These are phyloP conservation scores for Vigna trinervia DNA, from an alignment of 306 rosid genomes.

Conservation along the genomic window DNA sequence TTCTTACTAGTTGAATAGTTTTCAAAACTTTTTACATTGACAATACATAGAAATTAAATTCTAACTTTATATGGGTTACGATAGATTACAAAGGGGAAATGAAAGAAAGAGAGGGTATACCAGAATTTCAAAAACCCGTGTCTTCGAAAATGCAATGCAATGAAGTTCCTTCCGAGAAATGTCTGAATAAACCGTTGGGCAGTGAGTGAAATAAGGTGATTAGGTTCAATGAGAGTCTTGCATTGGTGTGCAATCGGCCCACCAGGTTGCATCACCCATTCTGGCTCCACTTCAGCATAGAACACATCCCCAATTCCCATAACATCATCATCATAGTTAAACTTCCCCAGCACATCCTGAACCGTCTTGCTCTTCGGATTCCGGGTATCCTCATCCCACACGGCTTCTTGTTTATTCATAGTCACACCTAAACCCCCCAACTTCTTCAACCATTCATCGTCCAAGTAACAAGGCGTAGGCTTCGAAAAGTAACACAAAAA, in stretches of 20 bases:
- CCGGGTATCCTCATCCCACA: conserved; percentile 73
- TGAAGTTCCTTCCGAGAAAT: conserved; percentile 80
- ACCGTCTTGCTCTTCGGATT: conserved; percentile 71
- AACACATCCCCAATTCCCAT: conserved; percentile 94
- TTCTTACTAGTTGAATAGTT: neutral
- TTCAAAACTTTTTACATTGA: neutral
- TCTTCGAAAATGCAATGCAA: conserved; percentile 90
- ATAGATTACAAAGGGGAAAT: conserved; percentile 2
- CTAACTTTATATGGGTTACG: neutral
- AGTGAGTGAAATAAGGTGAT: conserved; percentile 74
- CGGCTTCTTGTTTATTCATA: conserved; percentile 62
- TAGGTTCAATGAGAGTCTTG: conserved; percentile 86
- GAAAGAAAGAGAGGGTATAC: conserved; percentile 51
- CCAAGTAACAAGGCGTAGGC: conserved; percentile 81
- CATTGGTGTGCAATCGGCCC: conserved; percentile 93
- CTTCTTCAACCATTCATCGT: conserved; percentile 73
- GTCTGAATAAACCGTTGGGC: conserved; percentile 97
- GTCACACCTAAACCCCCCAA: conserved; percentile 72
- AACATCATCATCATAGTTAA: conserved; percentile 71
- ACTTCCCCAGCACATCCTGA: conserved; percentile 73
- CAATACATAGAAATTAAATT: neutral
- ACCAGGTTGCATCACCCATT: conserved; percentile 94
- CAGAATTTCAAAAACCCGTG: conserved; percentile 98
- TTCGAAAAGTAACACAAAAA: conserved; percentile 74
- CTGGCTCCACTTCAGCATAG: conserved; percentile 76